Evolutionary conservation across 306 rosid genomes (phyloP).

Genomic region (Sechiopsis laciniata): DNA sequence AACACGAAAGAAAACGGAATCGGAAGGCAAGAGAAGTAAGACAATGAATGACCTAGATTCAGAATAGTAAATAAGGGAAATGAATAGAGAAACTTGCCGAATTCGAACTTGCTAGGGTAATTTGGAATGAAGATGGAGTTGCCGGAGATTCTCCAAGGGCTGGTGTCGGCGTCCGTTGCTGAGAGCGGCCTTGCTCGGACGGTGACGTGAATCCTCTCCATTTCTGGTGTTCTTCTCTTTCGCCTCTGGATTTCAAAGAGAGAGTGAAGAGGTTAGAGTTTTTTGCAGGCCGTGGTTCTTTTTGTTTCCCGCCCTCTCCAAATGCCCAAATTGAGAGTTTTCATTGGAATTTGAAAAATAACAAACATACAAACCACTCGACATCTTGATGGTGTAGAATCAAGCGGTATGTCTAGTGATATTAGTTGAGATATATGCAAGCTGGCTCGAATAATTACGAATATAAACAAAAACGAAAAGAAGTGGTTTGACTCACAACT

Average conservation of each 20-base stretch:
- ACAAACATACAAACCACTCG: no score
- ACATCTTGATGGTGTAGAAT: no score
- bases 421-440: no score
- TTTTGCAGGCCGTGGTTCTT: not conserved
- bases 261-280: not conserved
- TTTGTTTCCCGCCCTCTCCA: constrained; percentile 9
- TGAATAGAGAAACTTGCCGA: constrained; percentile 41
- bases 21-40: not conserved
- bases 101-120: constrained; percentile 55
- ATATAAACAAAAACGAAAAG: no score
- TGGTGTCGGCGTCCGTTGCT: constrained; percentile 55
- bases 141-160: constrained; percentile 65
- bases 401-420: no score
- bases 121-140: constrained; percentile 65
- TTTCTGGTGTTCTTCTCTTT: constrained; percentile 11
- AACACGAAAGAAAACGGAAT: not conserved
- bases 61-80: not conserved
- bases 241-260: not conserved
- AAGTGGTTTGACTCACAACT: no score
- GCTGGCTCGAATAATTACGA: no score
- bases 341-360: no score
- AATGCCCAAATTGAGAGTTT: not conserved
- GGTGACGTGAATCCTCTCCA: constrained; percentile 83
- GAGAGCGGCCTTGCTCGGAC: constrained; percentile 81
- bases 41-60: not conserved